A percentile compares a stretch with the other conserved stretches of the same genome.
Evolutionary conservation across 208 protist genomes (phyloP).

Genomic region (Leishmania aethiopica): DNA sequence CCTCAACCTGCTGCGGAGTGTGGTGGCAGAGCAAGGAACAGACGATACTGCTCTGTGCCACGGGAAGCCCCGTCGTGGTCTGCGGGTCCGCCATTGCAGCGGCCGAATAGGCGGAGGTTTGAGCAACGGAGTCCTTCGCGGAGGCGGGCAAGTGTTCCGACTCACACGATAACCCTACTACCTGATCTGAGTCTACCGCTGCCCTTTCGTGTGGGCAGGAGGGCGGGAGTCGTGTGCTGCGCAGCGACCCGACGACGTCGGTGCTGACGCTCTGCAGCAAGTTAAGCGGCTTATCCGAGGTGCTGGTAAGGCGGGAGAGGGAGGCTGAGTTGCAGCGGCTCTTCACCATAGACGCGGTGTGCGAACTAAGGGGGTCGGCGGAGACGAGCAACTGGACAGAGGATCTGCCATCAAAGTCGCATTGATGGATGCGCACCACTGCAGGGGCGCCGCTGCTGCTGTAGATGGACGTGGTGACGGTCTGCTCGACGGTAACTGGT

Average conservation of each 20-base stretch:
- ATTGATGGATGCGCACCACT: background rate
- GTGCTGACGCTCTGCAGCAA: slow-evolving; percentile 13
- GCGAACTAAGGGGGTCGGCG: background rate
- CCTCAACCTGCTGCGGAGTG: slow-evolving; percentile 21
- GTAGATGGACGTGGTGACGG: background rate
- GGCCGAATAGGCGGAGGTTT: background rate
- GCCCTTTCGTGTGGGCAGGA: background rate
- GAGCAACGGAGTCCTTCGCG: background rate
- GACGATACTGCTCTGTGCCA: background rate
- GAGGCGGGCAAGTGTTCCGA: background rate
- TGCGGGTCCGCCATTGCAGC: background rate
- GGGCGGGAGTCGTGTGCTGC: background rate
- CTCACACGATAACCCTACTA: background rate
- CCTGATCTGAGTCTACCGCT: background rate
- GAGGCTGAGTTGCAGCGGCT: slow-evolving; percentile 8
- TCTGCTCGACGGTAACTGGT: background rate
- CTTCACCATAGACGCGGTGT: background rate
- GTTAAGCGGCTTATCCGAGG: slow-evolving; percentile 11
- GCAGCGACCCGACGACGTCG: background rate
- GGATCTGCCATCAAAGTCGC: background rate
- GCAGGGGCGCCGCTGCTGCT: background rate
- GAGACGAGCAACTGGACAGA: background rate
- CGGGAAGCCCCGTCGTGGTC: background rate
- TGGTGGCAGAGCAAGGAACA: slow-evolving; percentile 3
- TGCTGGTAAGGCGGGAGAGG: slow-evolving; percentile 17